Evolutionary conservation across 2,329 filamentous ascomycete genomes (phyloP), one percentile per base, ranked within the genome.

Genomic region (Dothistroma septosporum): DNA sequence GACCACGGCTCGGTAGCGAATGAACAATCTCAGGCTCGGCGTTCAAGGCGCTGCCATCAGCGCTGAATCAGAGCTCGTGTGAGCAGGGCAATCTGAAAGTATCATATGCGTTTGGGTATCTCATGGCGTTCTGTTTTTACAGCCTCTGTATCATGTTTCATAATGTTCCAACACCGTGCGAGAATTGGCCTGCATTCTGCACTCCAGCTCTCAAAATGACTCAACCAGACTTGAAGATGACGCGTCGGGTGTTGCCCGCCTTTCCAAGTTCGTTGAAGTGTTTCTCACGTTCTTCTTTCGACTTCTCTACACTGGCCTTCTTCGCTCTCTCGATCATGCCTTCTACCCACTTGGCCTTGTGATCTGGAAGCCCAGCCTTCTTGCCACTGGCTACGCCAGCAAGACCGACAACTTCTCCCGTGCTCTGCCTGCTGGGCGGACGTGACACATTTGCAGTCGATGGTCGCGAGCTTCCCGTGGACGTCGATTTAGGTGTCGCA

Each of bases 261-360:
- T 84, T 90, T 49, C 88, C 87, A 66, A 92, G 76, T 65, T 91
- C 87, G 21, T 86, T 87, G 74, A 91, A 89, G 50, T 80, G 67
- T 70, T 71, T 71, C 55, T 63, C 63, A 48, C 64, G 66, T 64
- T 63, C 65, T 47, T 73, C 74, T 22, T 74, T 69, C 48, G 61
- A 67, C 63, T 76, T 76, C 69, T 78, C 77, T 14, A 67, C 69
- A 70, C 87, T 90, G 62, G 86, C 88, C 52, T 86, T 82, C 61
- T 88, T 84, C 46, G 92, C 90, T 71, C 90, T 88, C 70, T 90
- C 88, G 76, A 91, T 88, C 78, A 94, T 88, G 63, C 86, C 90
- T 74, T 92, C 88, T 10, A 94, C 88, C 90, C 90, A 94, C 44
- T 87, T 86, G 60, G 85, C 81, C 70, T 88, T 90, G 75, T 92